A percentile compares a stretch with the other conserved stretches of the same genome.
phyloP scores from a whole-genome alignment of 148 eudicot genomes.

The Selenicereus undatus region DNA sequence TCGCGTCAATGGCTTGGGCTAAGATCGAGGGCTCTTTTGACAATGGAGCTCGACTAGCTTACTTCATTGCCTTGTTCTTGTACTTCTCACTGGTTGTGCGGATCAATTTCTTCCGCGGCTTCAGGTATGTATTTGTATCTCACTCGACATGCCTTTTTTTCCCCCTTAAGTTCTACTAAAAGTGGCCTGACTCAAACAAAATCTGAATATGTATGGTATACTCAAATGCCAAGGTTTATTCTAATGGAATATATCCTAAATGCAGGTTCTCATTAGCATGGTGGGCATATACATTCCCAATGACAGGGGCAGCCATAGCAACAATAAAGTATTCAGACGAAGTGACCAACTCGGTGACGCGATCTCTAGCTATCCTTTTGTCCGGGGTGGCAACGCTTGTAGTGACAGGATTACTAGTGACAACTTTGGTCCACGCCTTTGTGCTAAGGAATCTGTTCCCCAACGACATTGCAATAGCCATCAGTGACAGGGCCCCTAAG shows the following conservation, averaged over 20 bases:
- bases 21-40: slow-evolving; percentile 72
- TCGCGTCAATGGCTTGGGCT: slow-evolving; percentile 93
- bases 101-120: slow-evolving; percentile 89
- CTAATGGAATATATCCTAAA: not conserved
- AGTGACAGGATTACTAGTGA: slow-evolving; percentile 49
- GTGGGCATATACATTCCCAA: slow-evolving; percentile 99
- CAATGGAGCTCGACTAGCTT: slow-evolving; percentile 60
- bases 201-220: not conserved
- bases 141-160: not conserved
- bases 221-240: not conserved
- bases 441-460: slow-evolving; percentile 72
- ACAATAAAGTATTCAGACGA: slow-evolving; percentile 61
- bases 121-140: slow-evolving; percentile 39
- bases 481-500: slow-evolving; percentile 59
- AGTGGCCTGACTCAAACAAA: not conserved
- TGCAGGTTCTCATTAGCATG: slow-evolving; percentile 80
- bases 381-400: slow-evolving; percentile 43
- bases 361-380: slow-evolving; percentile 40
- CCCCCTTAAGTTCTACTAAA: too few species aligned
- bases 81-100: slow-evolving; percentile 92
- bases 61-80: slow-evolving; percentile 84
- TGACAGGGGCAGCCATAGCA: slow-evolving; percentile 86
- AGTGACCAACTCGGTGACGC: slow-evolving; percentile 48
- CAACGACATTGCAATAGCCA: slow-evolving; percentile 84
- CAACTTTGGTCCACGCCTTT: slow-evolving; percentile 68